These are phyloP conservation scores for Hypholoma sublateritium DNA, from an alignment of 768 basidiomycete species.

Conservation along the genomic window DNA sequence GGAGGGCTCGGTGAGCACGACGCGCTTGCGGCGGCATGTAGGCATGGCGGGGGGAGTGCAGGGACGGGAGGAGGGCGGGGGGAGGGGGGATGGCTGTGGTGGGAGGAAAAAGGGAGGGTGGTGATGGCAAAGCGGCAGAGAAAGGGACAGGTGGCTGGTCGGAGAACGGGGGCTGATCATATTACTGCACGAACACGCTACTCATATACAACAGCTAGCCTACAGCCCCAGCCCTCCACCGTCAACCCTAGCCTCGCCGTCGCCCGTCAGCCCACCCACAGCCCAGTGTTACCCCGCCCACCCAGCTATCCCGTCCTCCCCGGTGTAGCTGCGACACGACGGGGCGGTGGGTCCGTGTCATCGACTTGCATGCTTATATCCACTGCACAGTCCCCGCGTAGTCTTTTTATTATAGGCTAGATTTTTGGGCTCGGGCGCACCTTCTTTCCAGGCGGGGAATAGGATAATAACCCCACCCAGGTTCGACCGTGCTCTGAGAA, in stretches of 20 bases:
- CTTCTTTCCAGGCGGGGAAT: not conserved
- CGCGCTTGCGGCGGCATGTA: slow-evolving; percentile 87
- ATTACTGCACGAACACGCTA: slow-evolving; percentile 22
- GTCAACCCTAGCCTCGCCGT: slow-evolving; percentile 14
- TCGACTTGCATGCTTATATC: slow-evolving; percentile 3
- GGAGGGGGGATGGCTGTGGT: slow-evolving; percentile 38
- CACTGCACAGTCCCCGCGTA: slow-evolving; percentile 3
- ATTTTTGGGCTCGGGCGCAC: not conserved
- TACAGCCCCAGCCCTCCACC: not conserved
- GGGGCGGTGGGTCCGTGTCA: slow-evolving; percentile 1
- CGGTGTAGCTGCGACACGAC: not conserved
- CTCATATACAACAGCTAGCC: slow-evolving; percentile 7
- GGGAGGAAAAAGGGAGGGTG: slow-evolving; percentile 42
- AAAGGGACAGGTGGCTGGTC: slow-evolving; percentile 64
- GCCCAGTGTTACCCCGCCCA: not conserved
- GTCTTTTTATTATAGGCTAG: not conserved
- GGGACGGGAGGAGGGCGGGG: slow-evolving; percentile 25
- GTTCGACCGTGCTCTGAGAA: slow-evolving; percentile 16
- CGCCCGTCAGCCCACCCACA: slow-evolving; percentile 3
- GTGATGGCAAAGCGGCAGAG: slow-evolving; percentile 57
- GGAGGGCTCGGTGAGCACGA: slow-evolving; percentile 83
- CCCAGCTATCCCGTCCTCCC: not conserved
- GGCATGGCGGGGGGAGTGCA: slow-evolving; percentile 53
- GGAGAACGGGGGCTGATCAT: slow-evolving; percentile 45
- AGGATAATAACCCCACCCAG: slow-evolving; percentile 3